These are phyloP conservation scores for Rhododendron henanense DNA, from an alignment of 148 eudicot species.

Conservation along the genomic window DNA sequence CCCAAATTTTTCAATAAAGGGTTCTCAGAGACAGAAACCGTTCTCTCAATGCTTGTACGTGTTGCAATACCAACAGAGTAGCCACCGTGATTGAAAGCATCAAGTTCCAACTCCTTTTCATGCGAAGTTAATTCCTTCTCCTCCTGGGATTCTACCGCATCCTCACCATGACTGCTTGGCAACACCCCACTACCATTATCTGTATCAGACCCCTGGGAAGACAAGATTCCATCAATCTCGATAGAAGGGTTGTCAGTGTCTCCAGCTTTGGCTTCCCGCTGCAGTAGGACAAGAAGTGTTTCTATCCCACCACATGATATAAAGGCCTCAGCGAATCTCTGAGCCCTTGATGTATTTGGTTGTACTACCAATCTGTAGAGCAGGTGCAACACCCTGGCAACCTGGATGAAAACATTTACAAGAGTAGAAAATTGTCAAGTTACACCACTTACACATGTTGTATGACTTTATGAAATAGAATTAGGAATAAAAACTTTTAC, in stretches of 20 bases:
- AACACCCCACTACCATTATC: conserved; percentile 24
- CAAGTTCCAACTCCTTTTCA: conserved; percentile 29
- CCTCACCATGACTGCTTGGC: conserved; percentile 28
- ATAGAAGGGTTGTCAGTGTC: conserved; percentile 40
- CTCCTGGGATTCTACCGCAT: conserved; percentile 29
- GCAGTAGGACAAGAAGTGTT: conserved; percentile 93
- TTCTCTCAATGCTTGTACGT: conserved; percentile 48
- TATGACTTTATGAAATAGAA: not conserved
- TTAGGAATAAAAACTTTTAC: not conserved
- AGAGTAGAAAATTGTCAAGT: not conserved
- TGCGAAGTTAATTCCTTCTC: conserved; percentile 32
- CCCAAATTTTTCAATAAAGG: conserved; percentile 70
- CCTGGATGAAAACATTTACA: conserved; percentile 49
- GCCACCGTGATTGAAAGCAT: conserved; percentile 22
- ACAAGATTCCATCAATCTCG: conserved; percentile 29
- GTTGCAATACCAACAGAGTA: conserved; percentile 20
- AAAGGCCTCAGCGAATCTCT: conserved; percentile 87
- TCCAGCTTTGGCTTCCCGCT: conserved; percentile 84
- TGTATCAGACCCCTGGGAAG: conserved; percentile 26
- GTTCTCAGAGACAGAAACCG: conserved; percentile 53
- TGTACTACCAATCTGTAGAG: conserved; percentile 93
- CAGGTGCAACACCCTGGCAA: conserved; percentile 87
- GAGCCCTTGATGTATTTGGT: conserved; percentile 86
- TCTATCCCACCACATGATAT: conserved; percentile 93
- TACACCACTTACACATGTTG: not conserved